Base-by-base conservation (phyloP, 345 rosid species). In the Carallia brachiata region DNA sequence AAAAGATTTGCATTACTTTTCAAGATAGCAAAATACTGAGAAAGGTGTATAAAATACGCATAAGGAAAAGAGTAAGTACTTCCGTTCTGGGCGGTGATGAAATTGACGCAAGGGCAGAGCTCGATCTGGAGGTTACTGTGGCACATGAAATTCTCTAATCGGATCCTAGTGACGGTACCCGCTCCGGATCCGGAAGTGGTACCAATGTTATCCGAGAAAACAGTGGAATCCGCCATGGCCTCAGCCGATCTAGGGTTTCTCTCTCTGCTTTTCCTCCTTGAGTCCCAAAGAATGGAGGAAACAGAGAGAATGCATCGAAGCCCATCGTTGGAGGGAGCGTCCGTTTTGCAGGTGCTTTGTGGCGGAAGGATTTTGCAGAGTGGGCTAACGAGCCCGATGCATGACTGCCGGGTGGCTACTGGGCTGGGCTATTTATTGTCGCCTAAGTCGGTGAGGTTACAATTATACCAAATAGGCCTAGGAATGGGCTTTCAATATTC, bases 61-160 rank as follows among this genome's bases (percentile, higher is more conserved):
- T 23, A 36, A 48, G 10, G 73, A 66, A 30, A n/a, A 37, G 39
- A n/a, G 31, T 4, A 69, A 86, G 52, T 75, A 91, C 97, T 94
- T 81, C 98, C 98, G 69, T 91, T 94, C 75, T 89, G 98, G 44
- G 92, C 96, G 55, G 97, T 88, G 80, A 91, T 82, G 85, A 94
- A 94, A 84, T 94, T 91, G 53, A 91, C 92, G 86, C 89, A 87
- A 62, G 87, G 88, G 74, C 96, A 82, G 58, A 94, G 86, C 75
- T 91, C 97, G 65, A 91, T 88, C 79, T 80, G 83, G 73, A 94
- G 89, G 72, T 80, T 83, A 73, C 83, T 81, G 65, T 91, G 98
- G 83, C 96, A 91, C 97, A 91, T 94, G 83, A 94, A 94, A 69
- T 91, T 91, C 84, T 91, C 96, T 58, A 91, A 70, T 62, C 87